Evolutionary conservation across 805 yeast genomes (phyloP).

Genomic region (Candida stauntonica): DNA sequence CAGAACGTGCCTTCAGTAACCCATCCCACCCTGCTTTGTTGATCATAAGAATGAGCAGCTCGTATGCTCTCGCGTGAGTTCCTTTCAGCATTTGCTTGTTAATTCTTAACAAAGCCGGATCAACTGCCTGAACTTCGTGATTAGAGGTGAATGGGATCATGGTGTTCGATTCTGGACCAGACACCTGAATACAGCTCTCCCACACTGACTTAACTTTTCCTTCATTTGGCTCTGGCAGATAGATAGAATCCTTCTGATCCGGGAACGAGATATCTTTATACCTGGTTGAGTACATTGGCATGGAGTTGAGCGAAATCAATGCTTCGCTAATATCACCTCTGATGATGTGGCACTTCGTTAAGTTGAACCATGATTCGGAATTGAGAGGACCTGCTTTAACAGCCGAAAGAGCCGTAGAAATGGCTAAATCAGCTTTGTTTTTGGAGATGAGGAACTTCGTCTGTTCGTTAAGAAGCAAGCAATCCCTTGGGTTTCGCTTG

Average conservation of each 20-base stretch:
- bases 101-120: slow-evolving; percentile 44
- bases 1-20: slow-evolving; percentile 58
- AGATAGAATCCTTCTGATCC: slow-evolving; percentile 39
- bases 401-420: slow-evolving; percentile 53
- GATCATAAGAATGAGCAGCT: slow-evolving; percentile 63
- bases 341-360: slow-evolving; percentile 57
- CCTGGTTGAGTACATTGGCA: slow-evolving; percentile 57
- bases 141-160: slow-evolving; percentile 19
- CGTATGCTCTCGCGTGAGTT: slow-evolving; percentile 59
- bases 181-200: slow-evolving; percentile 27
- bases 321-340: slow-evolving; percentile 55
- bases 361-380: slow-evolving; percentile 65
- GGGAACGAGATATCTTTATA: slow-evolving; percentile 39
- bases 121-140: slow-evolving; percentile 37
- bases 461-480: slow-evolving; percentile 37
- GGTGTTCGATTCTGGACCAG: slow-evolving; percentile 27
- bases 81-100: slow-evolving; percentile 49
- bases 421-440: slow-evolving; percentile 50
- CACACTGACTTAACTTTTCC: slow-evolving; percentile 49
- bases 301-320: slow-evolving; percentile 61
- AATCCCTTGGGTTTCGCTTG: slow-evolving; percentile 19
- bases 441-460: slow-evolving; percentile 58
- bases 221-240: slow-evolving; percentile 49
- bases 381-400: slow-evolving; percentile 71
- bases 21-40: slow-evolving; percentile 80